Evolutionary conservation across 257 asterid species (phyloP).

Genomic region (Solanum pennellii): DNA sequence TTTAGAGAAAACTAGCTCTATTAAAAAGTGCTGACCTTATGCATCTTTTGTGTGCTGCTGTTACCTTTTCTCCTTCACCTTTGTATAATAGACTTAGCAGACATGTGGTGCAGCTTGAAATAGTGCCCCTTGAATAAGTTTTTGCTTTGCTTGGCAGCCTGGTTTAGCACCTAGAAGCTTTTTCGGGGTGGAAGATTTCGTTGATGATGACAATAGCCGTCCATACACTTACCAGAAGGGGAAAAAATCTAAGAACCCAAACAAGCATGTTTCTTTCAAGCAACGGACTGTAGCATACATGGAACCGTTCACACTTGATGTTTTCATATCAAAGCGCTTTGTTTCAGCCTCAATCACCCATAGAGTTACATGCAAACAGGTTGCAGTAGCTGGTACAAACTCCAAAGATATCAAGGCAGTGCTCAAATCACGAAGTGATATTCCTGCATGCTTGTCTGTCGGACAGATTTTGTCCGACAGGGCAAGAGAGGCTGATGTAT

Average conservation of each 20-base stretch:
- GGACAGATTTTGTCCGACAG: slow-evolving; percentile 76
- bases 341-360: slow-evolving; percentile 94
- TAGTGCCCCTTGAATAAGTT: background rate
- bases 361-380: slow-evolving; percentile 92
- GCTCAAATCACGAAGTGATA: slow-evolving; percentile 70
- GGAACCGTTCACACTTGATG: slow-evolving; percentile 92
- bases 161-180: slow-evolving; percentile 74
- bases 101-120: background rate
- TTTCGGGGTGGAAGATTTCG: slow-evolving; percentile 89
- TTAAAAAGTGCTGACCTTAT: background rate
- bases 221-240: slow-evolving; percentile 83
- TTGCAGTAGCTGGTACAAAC: slow-evolving; percentile 94
- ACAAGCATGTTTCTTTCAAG: slow-evolving; percentile 80
- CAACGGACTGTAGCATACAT: slow-evolving; percentile 81
- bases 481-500: slow-evolving; percentile 92
- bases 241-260: slow-evolving; percentile 66
- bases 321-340: slow-evolving; percentile 76
- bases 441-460: slow-evolving; percentile 78
- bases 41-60: background rate
- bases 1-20: background rate
- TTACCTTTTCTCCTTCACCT: background rate
- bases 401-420: slow-evolving; percentile 92
- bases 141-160: slow-evolving; percentile 31
- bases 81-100: background rate
- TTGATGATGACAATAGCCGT: slow-evolving; percentile 81